A percentile compares a stretch with the other conserved stretches of the same genome.
phyloP scores from a whole-genome alignment of 495 filamentous ascomycete genomes.

The Xylaria bambusicola region DNA sequence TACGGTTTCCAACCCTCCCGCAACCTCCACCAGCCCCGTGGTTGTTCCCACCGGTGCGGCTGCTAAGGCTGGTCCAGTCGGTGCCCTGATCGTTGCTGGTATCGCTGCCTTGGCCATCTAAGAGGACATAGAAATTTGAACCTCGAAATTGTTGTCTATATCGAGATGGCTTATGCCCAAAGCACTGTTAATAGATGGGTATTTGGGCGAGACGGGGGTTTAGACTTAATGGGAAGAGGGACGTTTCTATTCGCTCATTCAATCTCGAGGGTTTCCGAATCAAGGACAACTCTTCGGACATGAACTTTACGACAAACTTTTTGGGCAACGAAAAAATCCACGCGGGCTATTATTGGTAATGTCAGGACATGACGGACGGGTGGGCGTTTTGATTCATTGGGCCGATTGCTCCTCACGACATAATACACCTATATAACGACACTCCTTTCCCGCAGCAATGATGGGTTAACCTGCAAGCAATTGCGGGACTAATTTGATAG shows the following conservation, averaged over 20 bases:
- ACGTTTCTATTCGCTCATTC: slow-evolving; percentile 10
- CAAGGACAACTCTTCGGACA: too few species aligned
- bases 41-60: slow-evolving; percentile 34
- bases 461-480: slow-evolving; percentile 1
- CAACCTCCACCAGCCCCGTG: slow-evolving; percentile 12
- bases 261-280: background rate
- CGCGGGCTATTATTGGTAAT: slow-evolving; percentile 2
- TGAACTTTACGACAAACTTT: slow-evolving; percentile 5
- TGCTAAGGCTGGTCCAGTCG: slow-evolving; percentile 30
- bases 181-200: background rate
- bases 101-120: slow-evolving; percentile 36
- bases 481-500: background rate
- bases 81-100: slow-evolving; percentile 34
- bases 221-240: background rate
- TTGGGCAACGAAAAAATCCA: slow-evolving; percentile 4
- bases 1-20: background rate
- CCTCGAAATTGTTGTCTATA: background rate
- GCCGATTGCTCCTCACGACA: slow-evolving; percentile 3
- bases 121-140: slow-evolving; percentile 6
- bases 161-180: too few species aligned
- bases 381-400: slow-evolving; percentile 11
- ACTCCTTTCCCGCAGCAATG: slow-evolving; percentile 6
- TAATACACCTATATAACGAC: background rate
- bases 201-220: background rate
- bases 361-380: background rate